These are phyloP conservation scores for Fraxinus sp. DNA, from an alignment of 305 asterid species.

Conservation along the genomic window DNA sequence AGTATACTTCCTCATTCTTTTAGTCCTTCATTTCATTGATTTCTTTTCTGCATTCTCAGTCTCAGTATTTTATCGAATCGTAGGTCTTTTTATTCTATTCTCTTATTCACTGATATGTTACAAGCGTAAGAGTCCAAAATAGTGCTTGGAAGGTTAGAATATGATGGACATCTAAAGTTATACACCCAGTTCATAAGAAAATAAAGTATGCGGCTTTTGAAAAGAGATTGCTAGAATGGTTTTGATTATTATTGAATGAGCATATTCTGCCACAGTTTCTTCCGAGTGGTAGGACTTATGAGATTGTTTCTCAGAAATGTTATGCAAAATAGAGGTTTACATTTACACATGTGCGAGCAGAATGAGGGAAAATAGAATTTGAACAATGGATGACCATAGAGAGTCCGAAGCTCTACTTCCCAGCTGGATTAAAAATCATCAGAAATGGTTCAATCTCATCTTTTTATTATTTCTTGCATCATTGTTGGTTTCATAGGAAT, in stretches of 20 bases:
- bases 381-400: constrained; percentile 69
- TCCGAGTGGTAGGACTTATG: constrained; percentile 17
- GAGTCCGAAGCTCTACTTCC: constrained; percentile 60
- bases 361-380: constrained; percentile 24
- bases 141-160: not conserved
- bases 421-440: constrained; percentile 71
- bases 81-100: not conserved
- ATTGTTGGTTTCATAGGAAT: too few relatives aligned
- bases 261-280: constrained; percentile 7
- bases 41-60: not conserved
- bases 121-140: not conserved
- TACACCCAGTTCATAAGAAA: constrained; percentile 9
- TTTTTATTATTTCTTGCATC: too few relatives aligned
- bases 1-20: not conserved
- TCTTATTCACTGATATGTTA: not conserved
- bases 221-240: constrained; percentile 13
- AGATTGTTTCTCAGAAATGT: constrained; percentile 17
- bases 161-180: not conserved
- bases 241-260: not conserved
- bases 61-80: not conserved
- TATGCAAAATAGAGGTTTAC: constrained; percentile 18
- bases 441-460: constrained; percentile 67
- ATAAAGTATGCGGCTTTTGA: not conserved
- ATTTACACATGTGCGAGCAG: constrained; percentile 16
- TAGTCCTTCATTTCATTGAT: not conserved